Evolutionary conservation across 2,329 filamentous ascomycete genomes (phyloP).

Genomic region (Fusarium torulosum): DNA sequence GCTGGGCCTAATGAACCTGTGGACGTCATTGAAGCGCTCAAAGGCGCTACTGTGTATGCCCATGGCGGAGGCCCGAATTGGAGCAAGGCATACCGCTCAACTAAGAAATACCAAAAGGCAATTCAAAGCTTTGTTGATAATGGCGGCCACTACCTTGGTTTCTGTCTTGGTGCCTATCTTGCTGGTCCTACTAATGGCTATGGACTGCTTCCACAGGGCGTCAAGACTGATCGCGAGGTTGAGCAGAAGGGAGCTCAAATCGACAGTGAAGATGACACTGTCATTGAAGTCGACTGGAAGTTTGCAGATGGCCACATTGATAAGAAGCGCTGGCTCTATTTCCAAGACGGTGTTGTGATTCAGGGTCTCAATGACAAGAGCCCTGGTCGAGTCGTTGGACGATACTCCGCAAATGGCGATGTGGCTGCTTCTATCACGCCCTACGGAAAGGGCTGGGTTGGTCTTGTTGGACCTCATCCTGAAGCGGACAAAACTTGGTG

Average conservation of each 20-base stretch:
- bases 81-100: slow-evolving; percentile 9
- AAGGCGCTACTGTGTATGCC: neutral
- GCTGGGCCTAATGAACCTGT: slow-evolving; percentile 6
- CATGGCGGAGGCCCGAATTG: slow-evolving; percentile 8
- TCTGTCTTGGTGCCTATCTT: slow-evolving; percentile 17
- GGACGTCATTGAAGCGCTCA: slow-evolving; percentile 1
- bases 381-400: neutral
- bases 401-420: slow-evolving; percentile 2
- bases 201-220: neutral
- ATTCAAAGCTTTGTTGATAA: slow-evolving; percentile 1
- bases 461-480: slow-evolving; percentile 16
- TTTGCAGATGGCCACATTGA: neutral
- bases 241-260: neutral
- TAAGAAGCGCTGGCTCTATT: slow-evolving; percentile 14
- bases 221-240: slow-evolving; percentile 12
- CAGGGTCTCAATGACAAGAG: neutral
- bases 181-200: neutral
- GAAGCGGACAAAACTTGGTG: slow-evolving; percentile 21
- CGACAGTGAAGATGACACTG: neutral
- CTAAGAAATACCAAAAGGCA: neutral
- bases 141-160: slow-evolving; percentile 2
- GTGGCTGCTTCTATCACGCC: slow-evolving; percentile 16
- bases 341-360: slow-evolving; percentile 20
- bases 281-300: slow-evolving; percentile 16
- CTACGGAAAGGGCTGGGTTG: slow-evolving; percentile 20